Base-by-base conservation (phyloP, 169 alveolate species). In the Eimeria praecox region DNA sequence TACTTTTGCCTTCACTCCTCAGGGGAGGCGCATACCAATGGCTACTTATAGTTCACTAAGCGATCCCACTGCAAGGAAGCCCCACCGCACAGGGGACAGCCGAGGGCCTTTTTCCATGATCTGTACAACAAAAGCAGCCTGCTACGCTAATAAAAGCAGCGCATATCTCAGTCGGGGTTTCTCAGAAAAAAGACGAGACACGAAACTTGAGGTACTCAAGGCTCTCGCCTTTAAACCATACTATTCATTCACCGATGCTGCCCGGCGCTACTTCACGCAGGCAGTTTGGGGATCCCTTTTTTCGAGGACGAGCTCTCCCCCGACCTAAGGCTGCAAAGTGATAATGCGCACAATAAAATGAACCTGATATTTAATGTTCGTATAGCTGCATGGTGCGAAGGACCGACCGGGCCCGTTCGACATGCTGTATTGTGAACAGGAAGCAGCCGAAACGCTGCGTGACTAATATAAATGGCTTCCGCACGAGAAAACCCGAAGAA, bases 341-440 rank as follows among this genome's bases (percentile, higher is more conserved):
- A 33, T 69, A 14, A n/a, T 69, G 80, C 80, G 69, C 78, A 59
- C 69, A 56, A 62, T n/a, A 62, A 86, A 56, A 86, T 22, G 40
- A 86, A 86, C 93, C 93, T 86, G 93, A 56, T 59, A 20, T 20
- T n/a, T 46, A 86, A 30, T 86, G 69, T 35, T 44, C 44, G 64
- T 35, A 42, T 10, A 44, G 44, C 40, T 40, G 62, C 44, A 56
- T 40, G 80, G 30, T 59, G 71, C 42, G 56, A 35, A 86, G 93
- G 93, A 40, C 93, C 80, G 18, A 56, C 80, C 93, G 54, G 42
- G 93, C 62, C 93, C 80, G 10, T 56, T 30, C 54, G 71, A 10
- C 90, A 82, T 52, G 49, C 90, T 52, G 71, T 30, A 3, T 62
- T 24, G 40, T 59, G 30, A 44, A 64, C 82, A 59, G 40, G 62